Base-by-base conservation (phyloP, 805 yeast species). In the Metschnikowia henanensis region DNA sequence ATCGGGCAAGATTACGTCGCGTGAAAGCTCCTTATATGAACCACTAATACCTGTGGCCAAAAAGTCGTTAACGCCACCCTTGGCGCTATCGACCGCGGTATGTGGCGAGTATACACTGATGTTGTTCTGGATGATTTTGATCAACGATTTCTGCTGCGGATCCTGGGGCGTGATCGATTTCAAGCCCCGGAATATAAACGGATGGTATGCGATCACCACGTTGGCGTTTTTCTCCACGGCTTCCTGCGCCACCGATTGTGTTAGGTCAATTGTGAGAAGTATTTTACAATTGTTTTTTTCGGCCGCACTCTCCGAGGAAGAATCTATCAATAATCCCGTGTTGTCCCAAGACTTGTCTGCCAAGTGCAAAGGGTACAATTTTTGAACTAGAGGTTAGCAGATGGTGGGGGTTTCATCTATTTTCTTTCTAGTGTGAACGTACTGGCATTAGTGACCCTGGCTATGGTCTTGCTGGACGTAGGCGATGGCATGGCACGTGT, bases 301-400 rank as follows among this genome's bases (percentile, higher is more conserved):
- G 22, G 22, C 23, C 18, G 31, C 38, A 3, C 52, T 46, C 17
- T 49, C 43, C 3, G 55, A 56, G 4, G 61, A 50, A 9, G 92
- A 67, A 57, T 91, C 96, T 8, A 94, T 84, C 35, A 94, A 65
- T 26, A 94, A 71, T 1, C 99, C 99, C 0, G 97, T 91, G 62
- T 94, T 94, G 59, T 94, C 99, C 99, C 99, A 94, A 3, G 90
- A 64, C 17, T 75, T 72, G 56, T 92, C 98, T 0, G 98, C 97
- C 47, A 86, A 76, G 35, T 77, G 77, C 13, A 77, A 61, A 2
- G 99, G 99, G 58, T 87, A 94, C n/a, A 82, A 68, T 51, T 77
- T 81, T 59, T 89, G 87, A 46, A 92, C 81, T 70, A 13, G 25
- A 5, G 16, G 57, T 56, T 56, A 58, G 61, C 34, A 30, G 9